Base-by-base conservation (phyloP, 2,329 filamentous ascomycete genomes). In the Dactylella cylindrospora region DNA sequence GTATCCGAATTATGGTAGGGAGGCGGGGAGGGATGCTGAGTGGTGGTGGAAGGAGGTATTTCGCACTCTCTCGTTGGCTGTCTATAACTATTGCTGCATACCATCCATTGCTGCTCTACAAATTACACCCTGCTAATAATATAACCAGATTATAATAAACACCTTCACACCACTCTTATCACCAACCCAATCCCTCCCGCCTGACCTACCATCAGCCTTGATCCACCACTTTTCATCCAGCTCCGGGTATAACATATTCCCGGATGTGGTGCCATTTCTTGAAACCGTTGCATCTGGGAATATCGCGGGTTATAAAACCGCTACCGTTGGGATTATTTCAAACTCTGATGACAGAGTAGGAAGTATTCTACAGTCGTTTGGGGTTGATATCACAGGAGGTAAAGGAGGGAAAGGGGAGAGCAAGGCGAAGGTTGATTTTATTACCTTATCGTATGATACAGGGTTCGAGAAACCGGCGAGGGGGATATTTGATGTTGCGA, bases 271-370 rank as follows among this genome's bases (percentile, higher is more conserved):
- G 1, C 70, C 73, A 0, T 73, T 79, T 8, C 74, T 84, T 19
- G 57, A 70, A 13, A 70, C 69, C 12, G 62, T 83, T 3, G 9
- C 4, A 15, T 35, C 10, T 61, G 38, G 38, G 15, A 45, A n/a
- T 45, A 44, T 26, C 44, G 54, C 38, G 43, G 50, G 33, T 17
- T 76, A 75, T 67, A 66, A 72, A 10, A 70, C 68, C 9, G 73
- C 77, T 3, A 71, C 81, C 1, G 72, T 82, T 3, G 82, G 81
- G 20, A 73, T 84, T 4, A 76, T 85, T 44, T 81, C 81, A 8
- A 85, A 85, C 68, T 84, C 81, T 0, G 82, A 85, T 66, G 76
- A 80, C 67, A 74, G 82, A n/a, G 78, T 84, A 0, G 76, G 77
- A 0, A 70, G 70, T 20, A 75, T 84, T 17, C 70, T 85, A 3